Conservation (phyloP, 2,329 filamentous ascomycete genomes). For the Phoma sp. region DNA sequence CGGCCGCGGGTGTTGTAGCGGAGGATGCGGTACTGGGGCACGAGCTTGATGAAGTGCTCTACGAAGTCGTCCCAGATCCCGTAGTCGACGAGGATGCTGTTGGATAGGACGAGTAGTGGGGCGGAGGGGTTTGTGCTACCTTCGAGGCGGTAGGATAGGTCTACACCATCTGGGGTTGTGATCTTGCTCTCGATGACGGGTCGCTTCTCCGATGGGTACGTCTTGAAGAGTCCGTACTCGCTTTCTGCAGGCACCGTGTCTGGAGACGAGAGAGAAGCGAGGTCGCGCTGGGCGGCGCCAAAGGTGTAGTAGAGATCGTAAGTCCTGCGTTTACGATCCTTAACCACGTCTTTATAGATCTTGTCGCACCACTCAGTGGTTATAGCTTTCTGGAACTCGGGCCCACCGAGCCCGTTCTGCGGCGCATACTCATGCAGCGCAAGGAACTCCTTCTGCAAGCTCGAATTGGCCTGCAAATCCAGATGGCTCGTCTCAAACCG, state of each 20-base stretch:
- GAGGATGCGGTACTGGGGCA: slow-evolving; percentile 73
- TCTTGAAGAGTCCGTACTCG: slow-evolving; percentile 63
- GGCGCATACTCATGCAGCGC: slow-evolving; percentile 76
- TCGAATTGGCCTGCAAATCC: slow-evolving; percentile 45
- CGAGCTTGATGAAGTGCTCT: slow-evolving; percentile 62
- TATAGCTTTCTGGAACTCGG: slow-evolving; percentile 69
- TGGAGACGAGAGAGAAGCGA: slow-evolving; percentile 63
- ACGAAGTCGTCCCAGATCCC: slow-evolving; percentile 84
- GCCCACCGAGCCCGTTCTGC: slow-evolving; percentile 70
- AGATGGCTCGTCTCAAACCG: slow-evolving; percentile 72
- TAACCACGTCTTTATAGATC: slow-evolving; percentile 67
- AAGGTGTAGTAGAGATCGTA: slow-evolving; percentile 84
- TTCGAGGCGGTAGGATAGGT: slow-evolving; percentile 77
- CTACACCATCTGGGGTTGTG: slow-evolving; percentile 71
- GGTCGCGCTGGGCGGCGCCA: slow-evolving; percentile 74
- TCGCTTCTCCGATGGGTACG: slow-evolving; percentile 51
- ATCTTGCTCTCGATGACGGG: slow-evolving; percentile 72
- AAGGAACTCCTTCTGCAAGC: slow-evolving; percentile 61
- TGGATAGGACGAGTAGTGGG: slow-evolving; percentile 77
- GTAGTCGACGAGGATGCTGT: slow-evolving; percentile 80
- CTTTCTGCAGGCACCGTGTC: slow-evolving; percentile 58
- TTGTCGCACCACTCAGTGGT: slow-evolving; percentile 68
- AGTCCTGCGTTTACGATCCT: slow-evolving; percentile 63
- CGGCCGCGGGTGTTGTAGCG: slow-evolving; percentile 81
- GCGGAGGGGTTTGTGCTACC: slow-evolving; percentile 71